Base-by-base conservation (phyloP, 768 basidiomycete species). In the Peribolospora kevripleyi region DNA sequence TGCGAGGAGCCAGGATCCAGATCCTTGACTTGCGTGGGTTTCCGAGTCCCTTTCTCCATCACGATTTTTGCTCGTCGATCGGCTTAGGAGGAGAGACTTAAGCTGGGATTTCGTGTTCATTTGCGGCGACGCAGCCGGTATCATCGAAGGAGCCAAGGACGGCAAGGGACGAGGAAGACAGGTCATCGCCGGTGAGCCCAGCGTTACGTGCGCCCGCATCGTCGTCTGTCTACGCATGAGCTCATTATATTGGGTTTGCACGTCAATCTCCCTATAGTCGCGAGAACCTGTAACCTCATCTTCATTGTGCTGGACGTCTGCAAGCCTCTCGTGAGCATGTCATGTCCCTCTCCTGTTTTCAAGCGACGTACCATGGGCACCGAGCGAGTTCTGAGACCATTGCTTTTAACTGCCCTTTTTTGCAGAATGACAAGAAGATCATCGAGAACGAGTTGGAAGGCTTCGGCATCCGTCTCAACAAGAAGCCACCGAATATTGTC, bases 271-370 rank as follows among this genome's bases (percentile, higher is more conserved):
- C 42, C 47, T 48, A 39, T 69, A 85, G 93, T 98, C 60, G 91
- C 93, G 6, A 79, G 93, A 57, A 97, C 93, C 46, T 97, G 93
- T 68, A 86, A 95, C 67, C 79, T 97, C 42, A 95, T 98, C 58
- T 97, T 97, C 69, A 97, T 98, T 67, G 84, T 97, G 39, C 77
- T 98, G 51, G 93, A 98, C 64, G 93, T 98, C 38, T 76, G 93
- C 42, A 98, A 97, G 70, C 93, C 93, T n/a, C 76, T 97, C 13
- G 84, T 82, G 37, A 91, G 97, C 72, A 63, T 63, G 52, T 53
- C 59, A 3, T 37, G 10, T 38, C 48, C 39, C 8, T 9, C 5
- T 6, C 5, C 48, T 25, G 25, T 25, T 25, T 25, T 25, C 25
- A 25, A 25, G 25, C 25, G 25, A 25, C 25, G 25, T 25, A n/a